Evolutionary conservation across 1,139 yeast genomes (phyloP).

Genomic region (Pichia sp.): DNA sequence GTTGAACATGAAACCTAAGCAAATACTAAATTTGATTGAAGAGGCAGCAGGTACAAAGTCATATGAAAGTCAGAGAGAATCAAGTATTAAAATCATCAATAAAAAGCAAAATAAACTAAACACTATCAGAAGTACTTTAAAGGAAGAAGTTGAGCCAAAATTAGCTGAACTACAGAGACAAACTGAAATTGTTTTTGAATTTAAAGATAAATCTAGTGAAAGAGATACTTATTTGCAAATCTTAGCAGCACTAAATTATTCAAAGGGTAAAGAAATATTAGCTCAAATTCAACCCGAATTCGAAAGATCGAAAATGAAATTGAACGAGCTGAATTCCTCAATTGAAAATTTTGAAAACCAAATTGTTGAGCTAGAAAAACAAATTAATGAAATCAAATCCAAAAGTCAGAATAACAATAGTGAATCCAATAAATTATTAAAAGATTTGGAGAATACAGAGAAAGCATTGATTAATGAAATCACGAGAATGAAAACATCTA

Average conservation of each 20-base stretch:
- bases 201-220: conserved; percentile 76
- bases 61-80: conserved; percentile 88
- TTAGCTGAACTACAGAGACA: conserved; percentile 74
- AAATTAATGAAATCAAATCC: conserved; percentile 45
- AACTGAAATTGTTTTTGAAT: conserved; percentile 76
- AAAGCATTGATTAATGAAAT: conserved; percentile 53
- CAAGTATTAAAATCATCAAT: conserved; percentile 85
- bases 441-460: conserved; percentile 53
- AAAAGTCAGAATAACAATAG: conserved; percentile 38
- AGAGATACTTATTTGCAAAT: conserved; percentile 67
- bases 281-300: conserved; percentile 32
- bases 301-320: conserved; percentile 29
- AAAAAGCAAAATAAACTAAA: conserved; percentile 79
- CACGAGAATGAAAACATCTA: conserved; percentile 53
- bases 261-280: conserved; percentile 33
- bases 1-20: conserved; percentile 89
- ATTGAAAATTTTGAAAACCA: conserved; percentile 29
- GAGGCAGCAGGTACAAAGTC: conserved; percentile 98
- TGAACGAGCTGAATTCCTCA: conserved; percentile 13
- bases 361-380: conserved; percentile 51
- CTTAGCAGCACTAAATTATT: conserved; percentile 72
- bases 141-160: conserved; percentile 91
- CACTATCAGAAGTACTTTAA: conserved; percentile 35
- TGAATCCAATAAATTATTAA: conserved; percentile 53
- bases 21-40: conserved; percentile 82